These are phyloP conservation scores for Thraustochytrium sp. DNA, from an alignment of 352 stramenopile genomes.

Conservation along the genomic window DNA sequence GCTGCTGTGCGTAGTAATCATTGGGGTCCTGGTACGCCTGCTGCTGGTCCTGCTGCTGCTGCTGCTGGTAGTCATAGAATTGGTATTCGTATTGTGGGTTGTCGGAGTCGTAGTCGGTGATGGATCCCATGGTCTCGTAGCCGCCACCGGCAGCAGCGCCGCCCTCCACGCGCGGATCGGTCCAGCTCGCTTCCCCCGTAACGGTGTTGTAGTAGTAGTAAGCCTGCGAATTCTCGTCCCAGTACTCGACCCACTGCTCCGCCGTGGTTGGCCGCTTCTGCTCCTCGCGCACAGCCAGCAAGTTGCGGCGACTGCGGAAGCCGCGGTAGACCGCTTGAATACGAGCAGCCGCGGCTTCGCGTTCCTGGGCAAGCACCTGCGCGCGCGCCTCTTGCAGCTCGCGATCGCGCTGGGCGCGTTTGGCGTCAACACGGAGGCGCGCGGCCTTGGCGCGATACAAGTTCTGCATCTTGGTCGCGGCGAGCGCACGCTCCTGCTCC, in stretches of 20 bases:
- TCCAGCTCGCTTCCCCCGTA: constrained; percentile 30
- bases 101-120: constrained; percentile 26
- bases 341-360: neutral
- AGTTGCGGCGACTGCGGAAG: neutral
- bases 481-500: constrained; percentile 16
- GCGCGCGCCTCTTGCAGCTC: neutral
- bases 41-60: neutral
- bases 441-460: constrained; percentile 25
- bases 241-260: constrained; percentile 17
- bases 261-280: neutral
- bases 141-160: no score
- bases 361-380: neutral
- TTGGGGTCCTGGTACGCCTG: neutral
- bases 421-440: neutral
- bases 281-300: neutral
- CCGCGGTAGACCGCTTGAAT: constrained; percentile 33
- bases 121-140: constrained; percentile 5
- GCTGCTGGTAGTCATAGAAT: neutral
- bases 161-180: neutral
- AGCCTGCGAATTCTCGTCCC: constrained; percentile 27
- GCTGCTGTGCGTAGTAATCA: neutral
- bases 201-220: constrained; percentile 40
- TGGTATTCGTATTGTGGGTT: neutral
- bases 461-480: constrained; percentile 28
- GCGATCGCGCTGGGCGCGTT: neutral